Evolutionary conservation across 208 protist species (phyloP), one percentile per base, ranked within the genome.

Genomic region (Sergeia podlipaevii): DNA sequence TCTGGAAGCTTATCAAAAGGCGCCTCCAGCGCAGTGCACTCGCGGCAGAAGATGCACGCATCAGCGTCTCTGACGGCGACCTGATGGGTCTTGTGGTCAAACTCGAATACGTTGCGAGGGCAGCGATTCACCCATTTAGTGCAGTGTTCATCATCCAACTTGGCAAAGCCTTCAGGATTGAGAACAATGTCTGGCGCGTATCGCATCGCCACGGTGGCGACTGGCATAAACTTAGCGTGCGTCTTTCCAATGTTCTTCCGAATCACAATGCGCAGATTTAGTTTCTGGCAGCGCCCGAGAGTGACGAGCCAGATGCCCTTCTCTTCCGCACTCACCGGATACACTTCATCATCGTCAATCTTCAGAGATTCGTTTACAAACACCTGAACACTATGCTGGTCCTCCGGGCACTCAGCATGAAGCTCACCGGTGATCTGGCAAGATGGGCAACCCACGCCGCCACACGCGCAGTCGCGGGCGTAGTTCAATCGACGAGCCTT

Each of bases 201-300:
- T 33, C 85, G 89, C 90, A 97, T 97, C 24, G 93, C 84, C 23
- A 97, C 89, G 10, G 91, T 95, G 3, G 89, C 77, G 10, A 96
- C 91, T 0, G 96, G 91, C 79, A 92, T 96, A 85, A 97, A 99
- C 80, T 99, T 99, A 5, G 98, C 96, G 58, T 99, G 98, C 36
- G 98, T 93, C 74, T 99, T 99, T 29, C 94, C 98, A 33, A 99
- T 97, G 57, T 97, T 96, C 67, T 97, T 97, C 7, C 79, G 80
- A n/a, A 96, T 93, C 11, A 91, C 69, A 6, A 93, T 63, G 4
- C 62, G 60, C 30, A 96, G 50, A 27, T 82, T 77, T 23, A 98
- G 57, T 46, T 80, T 74, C 70, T 98, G 95, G 15, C 76, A 80
- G 18, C 84, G 77, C 5, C 74, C 85, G 6, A 97, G 78, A 17